A percentile compares a stretch with the other conserved stretches of the same genome.
Evolutionary conservation across 2,329 filamentous ascomycete species (phyloP).

Genomic region (Microascus cirrosus): DNA sequence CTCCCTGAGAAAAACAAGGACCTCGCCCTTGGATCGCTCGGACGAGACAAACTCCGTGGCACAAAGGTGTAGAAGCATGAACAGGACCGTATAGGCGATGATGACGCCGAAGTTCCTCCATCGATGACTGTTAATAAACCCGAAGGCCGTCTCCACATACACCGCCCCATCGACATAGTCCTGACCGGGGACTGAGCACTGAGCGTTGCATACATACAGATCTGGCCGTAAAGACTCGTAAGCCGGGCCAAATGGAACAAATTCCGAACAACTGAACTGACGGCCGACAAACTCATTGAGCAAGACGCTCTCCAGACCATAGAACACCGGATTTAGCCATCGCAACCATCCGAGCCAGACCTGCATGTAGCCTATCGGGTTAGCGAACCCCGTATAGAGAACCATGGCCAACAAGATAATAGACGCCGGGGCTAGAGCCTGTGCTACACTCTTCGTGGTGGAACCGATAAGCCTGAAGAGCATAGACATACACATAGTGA

Average conservation of each 20-base stretch:
- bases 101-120: constrained; percentile 67
- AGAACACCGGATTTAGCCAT: constrained; percentile 68
- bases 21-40: constrained; percentile 65
- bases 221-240: constrained; percentile 17
- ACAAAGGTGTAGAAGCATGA: constrained; percentile 51
- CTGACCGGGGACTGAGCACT: too few species aligned
- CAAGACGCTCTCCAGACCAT: constrained; percentile 71
- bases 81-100: constrained; percentile 51
- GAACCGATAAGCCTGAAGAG: constrained; percentile 76
- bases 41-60: constrained; percentile 54
- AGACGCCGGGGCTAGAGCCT: constrained; percentile 50
- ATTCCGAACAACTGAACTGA: constrained; percentile 44
- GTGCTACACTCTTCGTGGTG: constrained; percentile 57
- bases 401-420: constrained; percentile 55
- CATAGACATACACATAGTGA: constrained; percentile 73
- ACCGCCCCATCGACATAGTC: too few species aligned
- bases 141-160: too few species aligned
- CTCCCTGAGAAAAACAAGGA: constrained; percentile 63
- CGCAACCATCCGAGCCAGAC: constrained; percentile 77
- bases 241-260: too few species aligned
- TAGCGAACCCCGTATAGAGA: constrained; percentile 60
- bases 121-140: too few species aligned
- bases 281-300: constrained; percentile 70
- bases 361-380: constrained; percentile 58
- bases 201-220: constrained; percentile 48